Evolutionary conservation across 805 yeast genomes (phyloP).

Genomic region (Candida orba): DNA sequence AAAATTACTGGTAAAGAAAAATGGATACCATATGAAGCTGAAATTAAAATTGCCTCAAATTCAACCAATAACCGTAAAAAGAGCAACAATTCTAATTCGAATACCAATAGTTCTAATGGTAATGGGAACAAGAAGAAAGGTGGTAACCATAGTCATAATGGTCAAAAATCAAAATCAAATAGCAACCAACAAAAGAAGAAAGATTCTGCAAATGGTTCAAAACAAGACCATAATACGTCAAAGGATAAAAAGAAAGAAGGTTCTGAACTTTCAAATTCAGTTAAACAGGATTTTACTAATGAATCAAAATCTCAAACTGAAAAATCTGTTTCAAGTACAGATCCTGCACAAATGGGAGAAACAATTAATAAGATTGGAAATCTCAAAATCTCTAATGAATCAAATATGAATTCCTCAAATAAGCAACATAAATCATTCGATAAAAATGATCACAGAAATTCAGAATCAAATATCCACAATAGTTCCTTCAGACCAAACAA

Average conservation of each 20-base stretch:
- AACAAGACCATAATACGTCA: background rate
- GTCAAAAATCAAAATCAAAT: background rate
- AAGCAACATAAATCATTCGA: background rate
- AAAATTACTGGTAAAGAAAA: conserved; percentile 41
- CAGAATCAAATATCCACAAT: background rate
- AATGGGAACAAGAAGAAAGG: conserved; percentile 3
- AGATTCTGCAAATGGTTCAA: background rate
- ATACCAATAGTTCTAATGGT: conserved; percentile 8
- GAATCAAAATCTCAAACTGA: background rate
- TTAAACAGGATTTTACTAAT: background rate
- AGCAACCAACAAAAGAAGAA: conserved; percentile 1
- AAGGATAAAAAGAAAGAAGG: background rate
- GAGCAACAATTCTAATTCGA: conserved; percentile 5
- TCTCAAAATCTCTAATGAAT: background rate
- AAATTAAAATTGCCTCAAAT: conserved; percentile 32
- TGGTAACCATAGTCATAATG: conserved; percentile 9
- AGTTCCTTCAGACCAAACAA: conserved; percentile 1
- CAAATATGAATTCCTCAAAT: background rate
- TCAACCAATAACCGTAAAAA: conserved; percentile 3
- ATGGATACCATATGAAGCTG: conserved; percentile 61
- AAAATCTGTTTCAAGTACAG: background rate
- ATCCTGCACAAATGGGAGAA: background rate
- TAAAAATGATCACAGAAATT: background rate
- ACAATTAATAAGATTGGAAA: background rate
- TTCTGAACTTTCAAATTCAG: background rate